A percentile compares a stretch with the other conserved stretches of the same genome.
Evolutionary conservation across 106 monocot genomes (phyloP).

Genomic region (Acorus calamus): DNA sequence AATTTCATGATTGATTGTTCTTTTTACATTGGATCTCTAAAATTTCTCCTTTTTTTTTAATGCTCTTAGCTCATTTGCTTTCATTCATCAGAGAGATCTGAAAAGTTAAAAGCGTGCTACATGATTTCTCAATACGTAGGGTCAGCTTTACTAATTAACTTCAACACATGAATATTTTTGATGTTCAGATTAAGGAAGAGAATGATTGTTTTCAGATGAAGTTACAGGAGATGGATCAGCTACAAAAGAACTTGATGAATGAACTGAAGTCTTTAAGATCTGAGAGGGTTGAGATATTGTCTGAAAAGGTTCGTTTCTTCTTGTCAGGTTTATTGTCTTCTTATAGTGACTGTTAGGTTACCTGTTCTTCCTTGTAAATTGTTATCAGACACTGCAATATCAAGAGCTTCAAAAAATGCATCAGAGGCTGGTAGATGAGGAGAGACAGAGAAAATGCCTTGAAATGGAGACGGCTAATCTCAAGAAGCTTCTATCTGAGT

Average conservation of each 20-base stretch:
- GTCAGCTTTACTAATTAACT: no score
- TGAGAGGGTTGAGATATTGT: slow-evolving; percentile 23
- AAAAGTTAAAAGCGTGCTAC: no score
- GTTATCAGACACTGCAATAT: slow-evolving; percentile 31
- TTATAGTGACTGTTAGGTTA: neutral
- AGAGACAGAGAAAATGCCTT: slow-evolving; percentile 35
- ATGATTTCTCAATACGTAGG: no score
- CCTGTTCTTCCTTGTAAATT: neutral
- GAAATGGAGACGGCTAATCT: slow-evolving; percentile 47
- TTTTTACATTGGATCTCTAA: no score
- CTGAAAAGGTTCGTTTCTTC: slow-evolving; percentile 39
- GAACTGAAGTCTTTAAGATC: slow-evolving; percentile 29
- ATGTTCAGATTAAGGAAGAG: no score
- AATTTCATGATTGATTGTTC: no score
- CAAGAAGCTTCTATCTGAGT: slow-evolving; percentile 19
- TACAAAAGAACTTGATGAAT: slow-evolving; percentile 21
- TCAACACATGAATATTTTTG: no score
- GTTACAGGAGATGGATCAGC: slow-evolving; percentile 21
- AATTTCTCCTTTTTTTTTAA: no score
- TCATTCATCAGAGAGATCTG: no score
- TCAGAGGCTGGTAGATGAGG: slow-evolving; percentile 41
- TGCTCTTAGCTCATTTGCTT: no score
- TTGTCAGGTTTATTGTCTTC: neutral
- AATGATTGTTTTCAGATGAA: slow-evolving; percentile 14
- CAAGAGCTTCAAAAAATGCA: slow-evolving; percentile 36